phyloP scores from a whole-genome alignment of 257 asterid species.

The Echium plantagineum region DNA sequence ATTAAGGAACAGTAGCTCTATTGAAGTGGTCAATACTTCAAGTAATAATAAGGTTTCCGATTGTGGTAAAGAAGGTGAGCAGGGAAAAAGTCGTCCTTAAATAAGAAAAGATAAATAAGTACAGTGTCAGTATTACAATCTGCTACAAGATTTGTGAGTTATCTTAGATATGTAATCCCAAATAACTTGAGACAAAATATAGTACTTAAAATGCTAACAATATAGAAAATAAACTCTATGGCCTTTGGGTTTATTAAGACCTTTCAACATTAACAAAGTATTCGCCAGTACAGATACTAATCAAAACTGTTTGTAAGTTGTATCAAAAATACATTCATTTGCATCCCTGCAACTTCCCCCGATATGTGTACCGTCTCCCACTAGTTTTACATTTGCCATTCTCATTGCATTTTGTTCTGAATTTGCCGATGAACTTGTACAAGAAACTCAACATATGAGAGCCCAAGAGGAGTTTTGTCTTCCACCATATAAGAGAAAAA shows the following conservation, averaged over 20 bases:
- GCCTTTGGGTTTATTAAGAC: neutral
- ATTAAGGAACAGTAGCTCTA: too few relatives aligned
- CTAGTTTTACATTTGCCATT: neutral
- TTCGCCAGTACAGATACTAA: neutral
- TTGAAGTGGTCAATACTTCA: too few relatives aligned
- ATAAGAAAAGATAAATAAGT: neutral
- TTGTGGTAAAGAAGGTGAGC: too few relatives aligned
- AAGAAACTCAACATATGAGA: conserved; percentile 81
- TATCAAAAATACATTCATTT: neutral
- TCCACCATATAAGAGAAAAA: conserved; percentile 76
- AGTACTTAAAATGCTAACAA: neutral
- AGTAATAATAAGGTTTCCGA: too few relatives aligned
- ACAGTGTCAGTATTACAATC: neutral
- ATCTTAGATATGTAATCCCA: neutral
- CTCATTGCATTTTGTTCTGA: conserved; percentile 67
- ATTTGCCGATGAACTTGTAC: conserved; percentile 90
- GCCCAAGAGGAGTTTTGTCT: conserved; percentile 70
- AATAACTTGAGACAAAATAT: neutral
- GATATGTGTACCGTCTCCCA: neutral
- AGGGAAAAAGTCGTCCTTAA: too few relatives aligned
- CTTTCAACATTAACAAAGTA: neutral
- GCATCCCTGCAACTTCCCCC: neutral
- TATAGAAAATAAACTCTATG: neutral
- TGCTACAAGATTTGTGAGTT: neutral
- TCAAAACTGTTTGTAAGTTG: conserved; percentile 2